Evolutionary conservation across 257 asterid genomes (phyloP), one percentile per base, ranked within the genome.

Genomic region (Nicotiana noctiflora): DNA sequence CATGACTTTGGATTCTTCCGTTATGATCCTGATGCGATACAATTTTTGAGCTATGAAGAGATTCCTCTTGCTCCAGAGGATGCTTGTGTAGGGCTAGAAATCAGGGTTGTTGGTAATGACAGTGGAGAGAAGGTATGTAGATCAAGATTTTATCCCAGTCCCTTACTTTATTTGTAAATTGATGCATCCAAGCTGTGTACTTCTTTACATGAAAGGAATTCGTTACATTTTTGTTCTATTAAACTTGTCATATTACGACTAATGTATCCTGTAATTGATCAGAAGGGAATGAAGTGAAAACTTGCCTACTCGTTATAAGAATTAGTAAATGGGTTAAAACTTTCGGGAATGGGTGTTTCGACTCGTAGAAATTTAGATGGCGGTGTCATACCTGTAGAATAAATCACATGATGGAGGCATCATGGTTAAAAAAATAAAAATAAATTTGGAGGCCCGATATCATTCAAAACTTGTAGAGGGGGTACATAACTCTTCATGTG

Each of bases 21-120:
- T 29, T 96, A 94, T 81, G 97, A 94, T 81, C 97, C 98, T 81
- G 83, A 86, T 84, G 92, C 97, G 29, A 88, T 96, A 84, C 95
- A 96, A 85, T 96, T 94, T 87, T 93, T 94, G 85, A 90, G 89
- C 90, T 96, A 96, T 59, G 99, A 96, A 80, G 98, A 96, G 86
- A 94, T 96, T 79, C 97, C 97, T 82, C 98, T 96, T 77, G 93
- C 98, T 79, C 98, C 98, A 5, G 98, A 94, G 87, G 98, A 95
- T 81, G 98, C 99, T 80, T 90, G 92, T 61, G 99, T 96, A 59
- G 99, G 99, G 81, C 94, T 94, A 68, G 99, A 96, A 83, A 94
- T 96, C 82, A 90, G 99, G 92, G 99, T 96, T 81, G 99, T 96
- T 13, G 99, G 99, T 31, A 96, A 96, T 86, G 99, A 96, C 84